Evolutionary conservation across 1,284 basidiomycete genomes (phyloP).

Genomic region (Mycena citricolor): DNA sequence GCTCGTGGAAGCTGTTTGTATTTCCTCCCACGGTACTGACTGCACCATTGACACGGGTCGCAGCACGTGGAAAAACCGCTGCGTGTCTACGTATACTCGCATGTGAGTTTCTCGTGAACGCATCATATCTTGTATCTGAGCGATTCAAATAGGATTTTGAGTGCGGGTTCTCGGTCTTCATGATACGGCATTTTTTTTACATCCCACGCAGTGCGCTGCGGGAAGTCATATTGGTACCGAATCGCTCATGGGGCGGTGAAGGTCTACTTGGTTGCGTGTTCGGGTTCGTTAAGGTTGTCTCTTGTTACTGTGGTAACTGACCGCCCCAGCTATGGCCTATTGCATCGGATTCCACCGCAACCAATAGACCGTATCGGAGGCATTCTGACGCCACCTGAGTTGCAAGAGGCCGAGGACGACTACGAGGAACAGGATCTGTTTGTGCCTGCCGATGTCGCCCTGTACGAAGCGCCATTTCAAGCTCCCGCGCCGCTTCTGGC

Average conservation of each 20-base stretch:
- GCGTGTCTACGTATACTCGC: constrained; percentile 93
- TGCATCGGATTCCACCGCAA: constrained; percentile 86
- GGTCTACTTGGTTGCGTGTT: constrained; percentile 93
- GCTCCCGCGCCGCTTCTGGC: constrained; percentile 29
- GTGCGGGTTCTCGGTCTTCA: constrained; percentile 47
- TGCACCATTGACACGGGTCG: constrained; percentile 6
- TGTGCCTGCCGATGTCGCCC: constrained; percentile 63
- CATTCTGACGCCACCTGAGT: constrained; percentile 48
- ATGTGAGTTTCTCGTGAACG: constrained; percentile 35
- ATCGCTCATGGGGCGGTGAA: constrained; percentile 94
- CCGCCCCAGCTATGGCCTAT: constrained; percentile 64
- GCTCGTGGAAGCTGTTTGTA: constrained; percentile 84
- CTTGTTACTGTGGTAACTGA: constrained; percentile 11
- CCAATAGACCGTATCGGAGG: constrained; percentile 54
- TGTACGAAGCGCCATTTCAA: constrained; percentile 36
- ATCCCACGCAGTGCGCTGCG: constrained; percentile 67
- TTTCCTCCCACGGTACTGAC: too few species aligned
- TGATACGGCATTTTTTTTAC: constrained; percentile 3
- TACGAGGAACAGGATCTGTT: constrained; percentile 66
- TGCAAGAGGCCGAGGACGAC: constrained; percentile 46
- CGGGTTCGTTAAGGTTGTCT: constrained; percentile 55
- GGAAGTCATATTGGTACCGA: constrained; percentile 91
- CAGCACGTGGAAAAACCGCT: constrained; percentile 93
- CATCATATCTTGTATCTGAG: constrained; percentile 1
- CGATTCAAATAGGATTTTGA: constrained; percentile 72